A percentile compares a stretch with the other conserved stretches of the same genome.
These are phyloP conservation scores for Apiospora arundinis DNA, from an alignment of 2,329 filamentous ascomycete species.

Conservation along the genomic window DNA sequence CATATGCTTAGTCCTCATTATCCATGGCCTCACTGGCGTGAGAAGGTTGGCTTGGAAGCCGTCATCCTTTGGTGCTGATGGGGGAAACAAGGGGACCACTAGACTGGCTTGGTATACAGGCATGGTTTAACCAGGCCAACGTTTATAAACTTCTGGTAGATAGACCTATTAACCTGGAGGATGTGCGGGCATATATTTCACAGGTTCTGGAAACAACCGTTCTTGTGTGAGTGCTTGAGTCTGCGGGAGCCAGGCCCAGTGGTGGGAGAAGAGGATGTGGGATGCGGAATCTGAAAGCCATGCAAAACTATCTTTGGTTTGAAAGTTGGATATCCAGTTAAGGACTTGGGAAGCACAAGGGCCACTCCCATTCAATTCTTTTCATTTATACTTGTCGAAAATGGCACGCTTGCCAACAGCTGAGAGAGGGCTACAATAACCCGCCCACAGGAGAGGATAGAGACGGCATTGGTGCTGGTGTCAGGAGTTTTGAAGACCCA, in stretches of 20 bases:
- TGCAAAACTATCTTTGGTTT: not conserved
- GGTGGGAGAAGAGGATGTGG: not conserved
- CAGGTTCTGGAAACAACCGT: not conserved
- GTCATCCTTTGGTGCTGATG: not conserved
- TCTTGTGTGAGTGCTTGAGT: not conserved
- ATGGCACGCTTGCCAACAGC: not conserved
- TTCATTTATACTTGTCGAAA: not conserved
- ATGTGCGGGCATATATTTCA: not conserved
- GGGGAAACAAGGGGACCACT: not conserved
- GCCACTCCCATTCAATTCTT: not conserved
- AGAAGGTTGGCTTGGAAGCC: not conserved
- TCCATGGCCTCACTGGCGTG: too few species aligned
- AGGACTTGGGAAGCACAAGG: not conserved
- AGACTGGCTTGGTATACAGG: not conserved
- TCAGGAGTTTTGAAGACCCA: not conserved
- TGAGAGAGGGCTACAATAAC: not conserved
- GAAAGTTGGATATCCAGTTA: not conserved
- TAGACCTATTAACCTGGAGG: too few species aligned
- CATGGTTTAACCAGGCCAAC: not conserved
- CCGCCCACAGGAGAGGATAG: not conserved
- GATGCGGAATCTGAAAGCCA: not conserved
- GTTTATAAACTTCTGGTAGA: not conserved
- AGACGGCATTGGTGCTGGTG: not conserved
- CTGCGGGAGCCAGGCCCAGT: not conserved
- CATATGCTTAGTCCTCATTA: too few species aligned